These are phyloP conservation scores for Globisporangium abappressorium DNA, from an alignment of 352 stramenopile genomes.

Conservation along the genomic window DNA sequence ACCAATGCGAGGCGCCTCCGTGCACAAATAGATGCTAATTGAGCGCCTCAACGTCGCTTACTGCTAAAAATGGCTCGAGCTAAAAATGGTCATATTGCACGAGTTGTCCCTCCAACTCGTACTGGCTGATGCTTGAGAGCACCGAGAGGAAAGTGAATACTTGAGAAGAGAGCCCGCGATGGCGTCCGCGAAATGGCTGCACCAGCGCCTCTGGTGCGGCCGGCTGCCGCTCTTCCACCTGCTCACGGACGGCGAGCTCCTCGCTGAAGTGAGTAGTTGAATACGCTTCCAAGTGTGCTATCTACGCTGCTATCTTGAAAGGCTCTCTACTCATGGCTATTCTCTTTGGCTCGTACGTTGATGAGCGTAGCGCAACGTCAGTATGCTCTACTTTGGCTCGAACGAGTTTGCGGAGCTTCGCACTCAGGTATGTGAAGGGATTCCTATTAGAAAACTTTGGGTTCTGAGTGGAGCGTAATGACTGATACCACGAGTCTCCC, in stretches of 20 bases:
- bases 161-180: slow-evolving; percentile 12
- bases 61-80: no score
- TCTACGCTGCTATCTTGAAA: no score
- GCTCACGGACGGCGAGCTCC: slow-evolving; percentile 24
- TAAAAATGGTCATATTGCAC: no score
- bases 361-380: slow-evolving; percentile 27
- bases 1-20: no score
- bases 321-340: background rate
- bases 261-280: slow-evolving; percentile 24
- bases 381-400: slow-evolving; percentile 34
- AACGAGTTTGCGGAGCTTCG: slow-evolving; percentile 34
- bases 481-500: no score
- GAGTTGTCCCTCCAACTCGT: no score
- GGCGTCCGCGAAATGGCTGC: slow-evolving; percentile 30
- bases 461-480: background rate
- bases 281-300: no score
- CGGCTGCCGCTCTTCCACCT: slow-evolving; percentile 43
- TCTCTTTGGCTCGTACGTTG: background rate
- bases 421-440: slow-evolving; percentile 25
- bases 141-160: slow-evolving; percentile 1
- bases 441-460: no score
- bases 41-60: no score
- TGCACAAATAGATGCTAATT: no score
- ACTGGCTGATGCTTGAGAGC: slow-evolving; percentile 17
- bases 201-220: slow-evolving; percentile 42